Evolutionary conservation across 768 basidiomycete genomes (phyloP).

Genomic region (Suillus clintonianus): DNA sequence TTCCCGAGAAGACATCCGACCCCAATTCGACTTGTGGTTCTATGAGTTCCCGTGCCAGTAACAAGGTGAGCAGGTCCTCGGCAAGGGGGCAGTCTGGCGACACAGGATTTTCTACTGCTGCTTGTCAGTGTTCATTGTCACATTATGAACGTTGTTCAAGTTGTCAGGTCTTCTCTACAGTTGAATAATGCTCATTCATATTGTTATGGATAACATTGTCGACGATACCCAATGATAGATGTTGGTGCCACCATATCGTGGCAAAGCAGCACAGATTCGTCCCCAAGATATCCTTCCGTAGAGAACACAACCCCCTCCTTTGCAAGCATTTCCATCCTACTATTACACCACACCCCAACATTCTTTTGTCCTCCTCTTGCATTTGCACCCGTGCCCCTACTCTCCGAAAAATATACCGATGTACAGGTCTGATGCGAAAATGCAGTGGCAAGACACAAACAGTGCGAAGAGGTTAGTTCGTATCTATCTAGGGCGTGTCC

Average conservation of each 20-base stretch:
- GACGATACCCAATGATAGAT: not conserved
- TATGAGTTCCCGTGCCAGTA: too few species aligned
- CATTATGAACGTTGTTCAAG: too few species aligned
- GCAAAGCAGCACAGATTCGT: conserved; percentile 6
- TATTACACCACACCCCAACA: conserved; percentile 41
- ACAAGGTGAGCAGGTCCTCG: too few species aligned
- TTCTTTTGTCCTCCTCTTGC: conserved; percentile 4
- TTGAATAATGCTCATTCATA: too few species aligned
- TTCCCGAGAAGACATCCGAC: too few species aligned
- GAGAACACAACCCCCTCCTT: conserved; percentile 56
- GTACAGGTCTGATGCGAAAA: conserved; percentile 60
- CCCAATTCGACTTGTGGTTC: too few species aligned
- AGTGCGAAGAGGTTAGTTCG: conserved; percentile 68
- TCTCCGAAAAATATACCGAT: conserved; percentile 69
- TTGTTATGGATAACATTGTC: too few species aligned
- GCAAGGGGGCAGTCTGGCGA: too few species aligned
- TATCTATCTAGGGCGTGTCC: conserved; percentile 37
- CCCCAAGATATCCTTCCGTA: conserved; percentile 42
- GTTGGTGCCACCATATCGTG: not conserved
- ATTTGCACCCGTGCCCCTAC: conserved; percentile 50
- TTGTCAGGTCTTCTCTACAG: too few species aligned
- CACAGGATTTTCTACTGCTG: too few species aligned
- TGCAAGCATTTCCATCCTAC: conserved; percentile 51
- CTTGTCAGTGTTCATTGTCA: too few species aligned
- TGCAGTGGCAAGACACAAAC: conserved; percentile 67